phyloP scores from a whole-genome alignment of 2,329 filamentous ascomycete species.

The Blastomyces parvus region DNA sequence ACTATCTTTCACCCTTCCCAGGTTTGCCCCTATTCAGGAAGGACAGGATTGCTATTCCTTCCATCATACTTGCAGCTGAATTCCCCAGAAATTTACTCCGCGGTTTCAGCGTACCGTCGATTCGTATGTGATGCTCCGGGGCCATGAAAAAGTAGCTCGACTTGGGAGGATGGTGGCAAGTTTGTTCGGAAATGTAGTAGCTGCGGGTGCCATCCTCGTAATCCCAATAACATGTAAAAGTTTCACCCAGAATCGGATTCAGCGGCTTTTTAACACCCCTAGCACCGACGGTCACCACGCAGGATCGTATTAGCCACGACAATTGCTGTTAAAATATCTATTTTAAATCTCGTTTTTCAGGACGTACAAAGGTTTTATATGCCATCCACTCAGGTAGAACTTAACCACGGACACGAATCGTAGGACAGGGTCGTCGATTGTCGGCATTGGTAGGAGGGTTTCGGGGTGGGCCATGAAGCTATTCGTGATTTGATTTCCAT shows the following conservation, averaged over 20 bases:
- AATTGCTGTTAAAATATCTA: background rate
- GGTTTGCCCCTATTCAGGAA: slow-evolving; percentile 67
- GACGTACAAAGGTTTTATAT: slow-evolving; percentile 89
- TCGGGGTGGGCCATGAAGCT: slow-evolving; percentile 99
- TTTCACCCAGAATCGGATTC: slow-evolving; percentile 92
- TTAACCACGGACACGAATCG: slow-evolving; percentile 93
- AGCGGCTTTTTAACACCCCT: slow-evolving; percentile 97
- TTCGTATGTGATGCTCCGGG: slow-evolving; percentile 83
- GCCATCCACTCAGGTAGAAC: slow-evolving; percentile 97
- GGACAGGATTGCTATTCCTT: slow-evolving; percentile 79
- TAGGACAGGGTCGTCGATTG: slow-evolving; percentile 77
- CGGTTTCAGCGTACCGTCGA: slow-evolving; percentile 91
- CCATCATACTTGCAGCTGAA: slow-evolving; percentile 96
- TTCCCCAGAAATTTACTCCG: slow-evolving; percentile 93
- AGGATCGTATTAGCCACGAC: background rate
- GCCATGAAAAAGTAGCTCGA: slow-evolving; percentile 99
- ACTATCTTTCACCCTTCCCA: slow-evolving; percentile 75
- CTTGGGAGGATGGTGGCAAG: slow-evolving; percentile 95
- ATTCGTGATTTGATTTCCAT: slow-evolving; percentile 14
- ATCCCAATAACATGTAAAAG: slow-evolving; percentile 93
- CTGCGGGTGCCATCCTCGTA: slow-evolving; percentile 72
- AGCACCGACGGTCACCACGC: slow-evolving; percentile 1
- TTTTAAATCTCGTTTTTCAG: background rate
- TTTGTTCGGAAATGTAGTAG: slow-evolving; percentile 97
- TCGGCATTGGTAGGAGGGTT: slow-evolving; percentile 77